phyloP scores from a whole-genome alignment of 805 yeast genomes.

The Metschnikowia aberdeeniae region DNA sequence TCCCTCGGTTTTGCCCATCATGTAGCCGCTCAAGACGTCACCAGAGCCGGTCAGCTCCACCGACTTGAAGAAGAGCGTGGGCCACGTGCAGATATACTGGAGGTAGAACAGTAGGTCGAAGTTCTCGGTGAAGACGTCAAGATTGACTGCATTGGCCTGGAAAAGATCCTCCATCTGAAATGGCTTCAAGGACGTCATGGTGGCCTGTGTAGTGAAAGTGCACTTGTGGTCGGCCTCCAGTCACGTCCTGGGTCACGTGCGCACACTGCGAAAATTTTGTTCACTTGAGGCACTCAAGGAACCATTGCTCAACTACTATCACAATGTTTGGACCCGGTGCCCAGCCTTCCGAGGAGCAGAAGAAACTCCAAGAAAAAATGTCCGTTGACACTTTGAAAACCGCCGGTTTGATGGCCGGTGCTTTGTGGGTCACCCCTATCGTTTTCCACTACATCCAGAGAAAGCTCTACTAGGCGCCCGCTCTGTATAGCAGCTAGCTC shows the following conservation, averaged over 20 bases:
- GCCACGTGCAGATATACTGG: slow-evolving; percentile 83
- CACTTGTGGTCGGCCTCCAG: too few relatives aligned
- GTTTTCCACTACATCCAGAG: slow-evolving; percentile 51
- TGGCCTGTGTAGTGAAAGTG: neutral
- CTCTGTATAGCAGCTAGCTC: neutral
- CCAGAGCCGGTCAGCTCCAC: slow-evolving; percentile 26
- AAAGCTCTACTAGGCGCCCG: slow-evolving; percentile 30
- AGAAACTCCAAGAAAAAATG: slow-evolving; percentile 59
- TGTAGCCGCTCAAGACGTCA: slow-evolving; percentile 53
- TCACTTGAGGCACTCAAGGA: neutral
- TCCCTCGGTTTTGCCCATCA: slow-evolving; percentile 98
- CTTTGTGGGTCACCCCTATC: slow-evolving; percentile 58
- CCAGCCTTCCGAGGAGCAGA: slow-evolving; percentile 57
- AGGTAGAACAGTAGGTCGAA: slow-evolving; percentile 80
- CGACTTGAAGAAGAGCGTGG: slow-evolving; percentile 80
- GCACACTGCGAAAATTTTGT: slow-evolving; percentile 1
- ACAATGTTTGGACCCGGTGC: slow-evolving; percentile 44
- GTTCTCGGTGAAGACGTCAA: slow-evolving; percentile 90
- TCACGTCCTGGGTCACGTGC: neutral
- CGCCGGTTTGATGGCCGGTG: slow-evolving; percentile 62
- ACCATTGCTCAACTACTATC: neutral
- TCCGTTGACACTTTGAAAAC: slow-evolving; percentile 55
- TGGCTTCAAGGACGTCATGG: slow-evolving; percentile 85
- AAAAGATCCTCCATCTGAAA: slow-evolving; percentile 84
- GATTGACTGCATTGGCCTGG: slow-evolving; percentile 65